Conservation (phyloP, 768 basidiomycete genomes). For the Kwoniella bestiolae region DNA sequence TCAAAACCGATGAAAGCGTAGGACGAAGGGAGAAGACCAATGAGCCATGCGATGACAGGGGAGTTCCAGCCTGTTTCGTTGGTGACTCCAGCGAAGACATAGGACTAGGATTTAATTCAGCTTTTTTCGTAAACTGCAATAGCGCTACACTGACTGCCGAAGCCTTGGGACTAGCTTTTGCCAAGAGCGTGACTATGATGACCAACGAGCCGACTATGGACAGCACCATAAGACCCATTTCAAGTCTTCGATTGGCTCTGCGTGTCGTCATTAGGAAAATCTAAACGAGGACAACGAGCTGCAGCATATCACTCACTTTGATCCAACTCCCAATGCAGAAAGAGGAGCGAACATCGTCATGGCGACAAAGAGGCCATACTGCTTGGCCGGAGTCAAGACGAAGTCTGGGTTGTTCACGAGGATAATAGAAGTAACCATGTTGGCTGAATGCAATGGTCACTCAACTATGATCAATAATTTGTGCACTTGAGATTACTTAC, state of each 20-base stretch:
- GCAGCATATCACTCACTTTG: constrained; percentile 4
- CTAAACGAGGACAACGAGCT: neutral
- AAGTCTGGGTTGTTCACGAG: constrained; percentile 32
- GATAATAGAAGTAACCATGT: constrained; percentile 33
- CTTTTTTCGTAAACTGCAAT: no score
- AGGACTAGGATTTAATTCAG: no score
- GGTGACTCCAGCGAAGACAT: constrained; percentile 31
- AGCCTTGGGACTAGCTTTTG: constrained; percentile 25
- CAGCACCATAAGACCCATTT: constrained; percentile 17
- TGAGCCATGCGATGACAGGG: constrained; percentile 34
- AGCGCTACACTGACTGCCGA: constrained; percentile 21
- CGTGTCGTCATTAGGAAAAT: neutral
- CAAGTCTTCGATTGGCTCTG: constrained; percentile 17
- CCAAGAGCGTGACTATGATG: constrained; percentile 31
- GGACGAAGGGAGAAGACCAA: constrained; percentile 33
- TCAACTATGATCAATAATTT: neutral
- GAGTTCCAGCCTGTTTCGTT: constrained; percentile 45
- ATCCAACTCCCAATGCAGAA: constrained; percentile 12
- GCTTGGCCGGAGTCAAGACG: constrained; percentile 25
- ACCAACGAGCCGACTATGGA: constrained; percentile 25
- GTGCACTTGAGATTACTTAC: constrained; percentile 10
- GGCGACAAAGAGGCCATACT: constrained; percentile 27
- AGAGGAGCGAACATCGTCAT: constrained; percentile 25
- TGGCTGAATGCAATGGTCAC: constrained; percentile 3
- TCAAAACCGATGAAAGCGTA: constrained; percentile 41